Conservation (phyloP, 768 basidiomycete genomes). For the Melanogaster broomeanus region DNA sequence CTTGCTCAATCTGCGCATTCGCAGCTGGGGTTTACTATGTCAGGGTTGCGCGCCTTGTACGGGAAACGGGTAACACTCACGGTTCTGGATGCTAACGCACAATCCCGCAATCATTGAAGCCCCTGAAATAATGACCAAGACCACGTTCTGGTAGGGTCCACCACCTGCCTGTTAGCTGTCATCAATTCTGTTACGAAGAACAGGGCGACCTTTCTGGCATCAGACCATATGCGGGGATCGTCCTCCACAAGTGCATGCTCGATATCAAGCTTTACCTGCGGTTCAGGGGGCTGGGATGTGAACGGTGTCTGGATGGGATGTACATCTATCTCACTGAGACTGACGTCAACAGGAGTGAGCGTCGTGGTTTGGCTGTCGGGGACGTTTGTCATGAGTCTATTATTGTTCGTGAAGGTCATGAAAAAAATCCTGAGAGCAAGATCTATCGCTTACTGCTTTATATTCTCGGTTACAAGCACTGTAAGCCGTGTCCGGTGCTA, state of each 20-base stretch:
- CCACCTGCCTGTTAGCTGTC: not conserved
- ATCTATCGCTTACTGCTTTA: not conserved
- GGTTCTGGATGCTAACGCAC: constrained; percentile 30
- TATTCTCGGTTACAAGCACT: not conserved
- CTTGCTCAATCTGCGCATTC: constrained; percentile 59
- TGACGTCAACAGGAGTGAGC: not conserved
- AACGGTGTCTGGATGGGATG: not conserved
- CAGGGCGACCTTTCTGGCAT: constrained; percentile 50
- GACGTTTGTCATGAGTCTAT: constrained; percentile 5
- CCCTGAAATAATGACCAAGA: constrained; percentile 25
- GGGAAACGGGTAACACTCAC: constrained; percentile 9
- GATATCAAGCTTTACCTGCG: constrained; percentile 29
- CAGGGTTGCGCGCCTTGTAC: not conserved
- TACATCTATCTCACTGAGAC: not conserved
- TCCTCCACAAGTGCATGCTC: constrained; percentile 49
- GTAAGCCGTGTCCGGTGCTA: not conserved
- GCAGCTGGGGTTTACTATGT: constrained; percentile 47
- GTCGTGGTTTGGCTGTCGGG: constrained; percentile 1
- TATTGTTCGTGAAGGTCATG: not conserved
- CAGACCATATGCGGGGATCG: constrained; percentile 65
- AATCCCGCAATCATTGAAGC: constrained; percentile 33
- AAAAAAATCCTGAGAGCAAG: not conserved
- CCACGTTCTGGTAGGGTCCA: constrained; percentile 11
- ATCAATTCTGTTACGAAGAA: not conserved
- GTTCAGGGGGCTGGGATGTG: not conserved